Base-by-base conservation (phyloP, 257 asterid species). In the Capsicum rhomboideum region DNA sequence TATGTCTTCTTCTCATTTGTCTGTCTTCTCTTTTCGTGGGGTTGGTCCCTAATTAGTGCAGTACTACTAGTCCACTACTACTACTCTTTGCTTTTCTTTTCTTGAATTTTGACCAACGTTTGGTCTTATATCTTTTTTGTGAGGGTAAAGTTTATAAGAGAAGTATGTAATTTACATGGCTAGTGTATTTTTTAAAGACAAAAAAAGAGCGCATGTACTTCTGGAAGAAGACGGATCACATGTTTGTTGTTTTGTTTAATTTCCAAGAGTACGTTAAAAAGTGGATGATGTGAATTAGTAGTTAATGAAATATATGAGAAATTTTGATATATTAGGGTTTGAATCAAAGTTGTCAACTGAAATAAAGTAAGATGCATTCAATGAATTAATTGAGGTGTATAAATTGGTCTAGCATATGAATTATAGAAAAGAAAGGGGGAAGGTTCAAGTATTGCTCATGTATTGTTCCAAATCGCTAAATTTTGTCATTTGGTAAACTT, bases 21-120 rank as follows among this genome's bases (percentile, higher is more conserved):
- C 28, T 75, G 13, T 46, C 80, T 12, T 9, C 63, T 55, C 78
- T 14, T 50, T 17, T 71, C 82, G 88, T 86, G 86, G 86, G 88
- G 82, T 71, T 54, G 13, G 4, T 17, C 66, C 66, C 64, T 71
- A 84, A 71, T 74, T 37, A 23, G 18, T 59, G 64, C 53, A 0
- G 8, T 49, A 46, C 16, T 49, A 49, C 14, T 29, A 3, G 34
- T 31, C 54, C 21, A 46, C 16, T 49, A 49, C 8, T 29, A 3
- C 46, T 31, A 61, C 29, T 44, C 80, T 74, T 34, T 84, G 68
- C 82, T 52, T 82, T 66, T 18, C 23, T 52, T 71, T 26, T n/a
- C 61, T 84, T 4, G 20, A 66, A 31, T 31, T 63, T 67, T 67
- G 49, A 67, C 75, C 44, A 31, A 67, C 9, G 28, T 55, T 34